Evolutionary conservation across 139 green algal genomes (phyloP), one percentile per base, ranked within the genome.

Genomic region (Nannochloris sp.): DNA sequence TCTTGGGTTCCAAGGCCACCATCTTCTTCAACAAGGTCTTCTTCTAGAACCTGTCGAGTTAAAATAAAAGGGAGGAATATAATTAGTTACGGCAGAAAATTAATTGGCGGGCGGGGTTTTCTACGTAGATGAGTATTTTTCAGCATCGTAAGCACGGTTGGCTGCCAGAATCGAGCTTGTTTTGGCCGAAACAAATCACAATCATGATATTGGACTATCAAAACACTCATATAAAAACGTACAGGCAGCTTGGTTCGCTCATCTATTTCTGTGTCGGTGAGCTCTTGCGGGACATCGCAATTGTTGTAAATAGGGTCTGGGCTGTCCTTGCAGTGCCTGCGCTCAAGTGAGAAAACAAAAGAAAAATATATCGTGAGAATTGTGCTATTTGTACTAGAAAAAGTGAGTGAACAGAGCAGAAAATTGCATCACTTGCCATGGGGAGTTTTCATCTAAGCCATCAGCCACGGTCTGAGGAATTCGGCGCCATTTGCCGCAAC

Each of bases 251-350:
- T 10, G 42, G 24, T 44, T 23, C 25, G 55, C 46, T 71, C 62
- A 55, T 97, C 90, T 48, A 97, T 97, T 47, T 95, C 78, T 38
- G 87, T 76, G 45, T 95, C 79, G 0, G 82, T 80, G 6, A 95
- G 70, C 75, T 97, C 90, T 61, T 97, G 90, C 6, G 83, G 73
- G 0, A 83, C 72, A 15, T 71, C 70, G 71, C 90, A 97, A 42
- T 45, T 84, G 24, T 77, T 77, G 46, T 87, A 90, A 0, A 35
- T 39, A 19, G 61, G 15, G 70, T 93, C 79, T 5, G 85, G 82
- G 56, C 95, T 97, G 47, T 82, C 19, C 10, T 86, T 61, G 64
- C 90, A 97, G 65, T 79, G 85, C 88, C 88, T 95, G 74, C 63
- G 68, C 29, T 29, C 37, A 42, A n/a, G n/a, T n/a, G 3, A 30